Conservation (phyloP, 768 basidiomycete genomes). For the Termitomyces sp. region DNA sequence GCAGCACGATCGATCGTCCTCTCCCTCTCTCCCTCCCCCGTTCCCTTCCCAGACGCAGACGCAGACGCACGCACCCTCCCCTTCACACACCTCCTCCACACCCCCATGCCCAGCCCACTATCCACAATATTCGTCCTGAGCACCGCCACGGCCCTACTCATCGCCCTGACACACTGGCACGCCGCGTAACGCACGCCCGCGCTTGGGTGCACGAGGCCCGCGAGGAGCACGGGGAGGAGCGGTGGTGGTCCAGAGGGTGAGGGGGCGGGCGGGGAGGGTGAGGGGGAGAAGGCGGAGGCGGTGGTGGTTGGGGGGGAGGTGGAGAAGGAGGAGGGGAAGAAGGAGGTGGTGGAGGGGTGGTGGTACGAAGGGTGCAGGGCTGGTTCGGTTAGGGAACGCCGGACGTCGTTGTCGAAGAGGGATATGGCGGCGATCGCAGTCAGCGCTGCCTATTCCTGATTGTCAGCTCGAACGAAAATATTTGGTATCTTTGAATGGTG, state of each 20-base stretch:
- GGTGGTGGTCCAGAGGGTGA: conserved; percentile 33
- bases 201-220: conserved; percentile 55
- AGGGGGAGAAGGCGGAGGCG: conserved; percentile 22
- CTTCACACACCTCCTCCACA: conserved; percentile 51
- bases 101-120: conserved; percentile 67
- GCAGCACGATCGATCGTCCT: no score
- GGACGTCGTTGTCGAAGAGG: conserved; percentile 69
- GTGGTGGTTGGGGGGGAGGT: conserved; percentile 29
- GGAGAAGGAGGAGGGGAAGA: conserved; percentile 39
- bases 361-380: background rate
- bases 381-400: conserved; percentile 45
- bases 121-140: conserved; percentile 85
- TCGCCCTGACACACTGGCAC: conserved; percentile 79
- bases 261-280: background rate
- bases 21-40: no score
- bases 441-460: conserved; percentile 56
- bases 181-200: conserved; percentile 82
- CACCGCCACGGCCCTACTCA: conserved; percentile 76
- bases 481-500: background rate
- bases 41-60: no score
- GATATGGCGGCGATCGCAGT: conserved; percentile 70
- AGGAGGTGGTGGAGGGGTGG: conserved; percentile 41
- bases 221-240: conserved; percentile 43
- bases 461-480: background rate
- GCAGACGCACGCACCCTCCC: background rate